Conservation (phyloP, 768 basidiomycete genomes). For the Lactarius tabidus region DNA sequence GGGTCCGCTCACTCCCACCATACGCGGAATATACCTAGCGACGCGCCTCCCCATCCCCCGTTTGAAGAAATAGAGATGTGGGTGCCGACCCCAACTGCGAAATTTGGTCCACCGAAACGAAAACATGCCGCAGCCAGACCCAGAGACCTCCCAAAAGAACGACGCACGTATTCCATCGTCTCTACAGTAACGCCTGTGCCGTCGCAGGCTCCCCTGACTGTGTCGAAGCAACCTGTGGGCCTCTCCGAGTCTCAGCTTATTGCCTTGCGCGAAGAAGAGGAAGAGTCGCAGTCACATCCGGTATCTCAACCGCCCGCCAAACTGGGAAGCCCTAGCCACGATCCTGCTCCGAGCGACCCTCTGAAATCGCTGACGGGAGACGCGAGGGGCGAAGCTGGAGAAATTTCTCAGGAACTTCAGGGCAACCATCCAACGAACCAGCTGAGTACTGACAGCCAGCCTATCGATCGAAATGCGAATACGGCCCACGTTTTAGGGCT, state of each 20-base stretch:
- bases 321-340: background rate
- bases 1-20: background rate
- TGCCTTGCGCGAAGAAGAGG: slow-evolving; percentile 25
- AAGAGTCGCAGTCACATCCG: slow-evolving; percentile 18
- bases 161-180: background rate
- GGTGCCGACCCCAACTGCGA: slow-evolving; percentile 17
- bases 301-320: background rate
- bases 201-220: background rate
- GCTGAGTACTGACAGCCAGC: background rate
- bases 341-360: background rate
- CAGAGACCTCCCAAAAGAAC: background rate
- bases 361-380: background rate
- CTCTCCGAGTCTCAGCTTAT: slow-evolving; percentile 18
- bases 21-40: background rate
- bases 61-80: slow-evolving; percentile 23
- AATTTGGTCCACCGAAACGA: slow-evolving; percentile 23
- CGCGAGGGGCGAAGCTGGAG: background rate
- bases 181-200: background rate
- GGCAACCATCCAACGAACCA: background rate
- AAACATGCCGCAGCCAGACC: background rate
- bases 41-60: slow-evolving; percentile 7
- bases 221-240: background rate
- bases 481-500: background rate
- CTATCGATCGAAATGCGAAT: background rate
- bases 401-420: background rate